Evolutionary conservation across 176 grass and related monocot species (phyloP).

Genomic region (Phyllostachys edulis): DNA sequence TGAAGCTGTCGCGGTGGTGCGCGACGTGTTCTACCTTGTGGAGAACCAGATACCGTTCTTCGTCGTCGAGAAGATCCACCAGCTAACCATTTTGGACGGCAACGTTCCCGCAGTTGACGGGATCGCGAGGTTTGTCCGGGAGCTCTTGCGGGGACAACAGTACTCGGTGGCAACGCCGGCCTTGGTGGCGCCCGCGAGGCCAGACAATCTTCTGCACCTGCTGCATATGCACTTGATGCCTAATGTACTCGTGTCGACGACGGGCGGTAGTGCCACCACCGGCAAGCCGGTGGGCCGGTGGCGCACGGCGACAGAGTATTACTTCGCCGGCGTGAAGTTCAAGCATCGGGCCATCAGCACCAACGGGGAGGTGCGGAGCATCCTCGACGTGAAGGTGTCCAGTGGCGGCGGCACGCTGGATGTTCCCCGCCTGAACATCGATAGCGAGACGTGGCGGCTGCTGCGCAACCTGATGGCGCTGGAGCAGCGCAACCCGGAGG

Average conservation of each 20-base stretch:
- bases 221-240: conserved; percentile 31
- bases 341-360: not conserved
- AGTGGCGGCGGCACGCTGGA: not conserved
- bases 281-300: not conserved
- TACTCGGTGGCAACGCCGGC: not conserved
- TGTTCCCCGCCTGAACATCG: conserved; percentile 6
- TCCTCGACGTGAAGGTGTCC: conserved; percentile 8
- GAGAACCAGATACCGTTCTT: conserved; percentile 45
- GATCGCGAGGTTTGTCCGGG: not conserved
- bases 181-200: not conserved
- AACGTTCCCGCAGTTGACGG: not conserved
- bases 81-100: not conserved
- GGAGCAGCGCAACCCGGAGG: conserved; percentile 8
- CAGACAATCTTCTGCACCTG: conserved; percentile 29
- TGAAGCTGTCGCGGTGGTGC: not conserved
- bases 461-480: conserved; percentile 31
- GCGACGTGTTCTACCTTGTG: conserved; percentile 18
- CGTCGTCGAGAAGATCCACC: not conserved
- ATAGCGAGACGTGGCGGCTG: not conserved
- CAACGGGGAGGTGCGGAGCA: not conserved
- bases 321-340: not conserved
- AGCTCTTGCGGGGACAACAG: not conserved
- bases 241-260: accelerated
- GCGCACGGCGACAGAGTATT: conserved; percentile 18
- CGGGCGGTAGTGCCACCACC: no score